A percentile compares a stretch with the other conserved stretches of the same genome.
Evolutionary conservation across 2,329 filamentous ascomycete genomes (phyloP).

Genomic region (Didymella sp.): DNA sequence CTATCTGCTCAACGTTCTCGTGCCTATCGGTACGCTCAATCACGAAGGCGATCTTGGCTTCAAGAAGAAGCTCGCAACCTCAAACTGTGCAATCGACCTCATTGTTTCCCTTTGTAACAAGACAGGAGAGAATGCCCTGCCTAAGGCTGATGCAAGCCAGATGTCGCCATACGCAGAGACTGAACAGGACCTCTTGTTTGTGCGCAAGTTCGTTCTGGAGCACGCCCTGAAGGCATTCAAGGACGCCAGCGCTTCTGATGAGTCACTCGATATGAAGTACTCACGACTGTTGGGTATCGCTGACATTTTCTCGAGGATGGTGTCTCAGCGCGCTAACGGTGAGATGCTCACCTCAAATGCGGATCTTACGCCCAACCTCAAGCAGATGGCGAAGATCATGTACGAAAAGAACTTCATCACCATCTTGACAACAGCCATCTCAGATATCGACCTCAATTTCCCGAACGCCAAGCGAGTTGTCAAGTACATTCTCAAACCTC

Average conservation of each 20-base stretch:
- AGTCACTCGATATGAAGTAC: conserved; percentile 85
- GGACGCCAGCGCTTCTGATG: conserved; percentile 78
- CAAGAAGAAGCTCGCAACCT: conserved; percentile 87
- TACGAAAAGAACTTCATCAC: conserved; percentile 96
- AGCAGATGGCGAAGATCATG: conserved; percentile 91
- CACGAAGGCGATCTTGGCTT: conserved; percentile 76
- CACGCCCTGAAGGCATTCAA: conserved; percentile 92
- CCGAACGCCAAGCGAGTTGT: conserved; percentile 91
- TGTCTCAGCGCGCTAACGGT: conserved; percentile 63
- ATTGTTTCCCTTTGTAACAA: conserved; percentile 87
- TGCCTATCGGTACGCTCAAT: conserved; percentile 69
- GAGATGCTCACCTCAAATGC: conserved; percentile 48
- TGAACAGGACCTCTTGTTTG: conserved; percentile 84
- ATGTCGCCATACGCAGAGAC: conserved; percentile 65
- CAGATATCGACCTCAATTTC: conserved; percentile 94
- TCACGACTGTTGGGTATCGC: conserved; percentile 84
- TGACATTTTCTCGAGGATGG: conserved; percentile 91
- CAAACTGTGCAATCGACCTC: conserved; percentile 83
- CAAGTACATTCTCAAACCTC: conserved; percentile 91
- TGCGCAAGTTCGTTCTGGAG: conserved; percentile 93
- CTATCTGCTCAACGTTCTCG: conserved; percentile 84
- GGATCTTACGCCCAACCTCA: conserved; percentile 65
- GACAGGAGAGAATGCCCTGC: conserved; percentile 76
- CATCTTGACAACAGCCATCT: conserved; percentile 87
- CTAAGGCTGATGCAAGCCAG: conserved; percentile 51